Base-by-base conservation (phyloP, 208 protist genomes). In the Sergeia podlipaevii region DNA sequence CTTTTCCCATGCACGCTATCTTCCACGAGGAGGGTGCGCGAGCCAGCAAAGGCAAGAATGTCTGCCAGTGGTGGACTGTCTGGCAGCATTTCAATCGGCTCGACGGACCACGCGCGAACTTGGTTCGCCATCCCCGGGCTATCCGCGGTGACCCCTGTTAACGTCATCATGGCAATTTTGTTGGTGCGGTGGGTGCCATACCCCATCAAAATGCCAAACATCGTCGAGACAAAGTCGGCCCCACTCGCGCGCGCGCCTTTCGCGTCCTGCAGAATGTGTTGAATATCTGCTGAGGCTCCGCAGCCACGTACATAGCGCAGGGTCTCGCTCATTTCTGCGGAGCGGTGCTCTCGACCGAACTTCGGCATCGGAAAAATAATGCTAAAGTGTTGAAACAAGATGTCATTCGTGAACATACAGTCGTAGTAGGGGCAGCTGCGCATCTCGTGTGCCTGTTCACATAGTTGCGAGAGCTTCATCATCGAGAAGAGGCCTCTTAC, bases 351-450 rank as follows among this genome's bases (percentile, higher is more conserved):
- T 10, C 79, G 69, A 4, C 87, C 81, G 45, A 80, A 77, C 60
- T 90, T 89, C 7, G 87, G 87, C 87, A 95, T 95, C 3, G 83
- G 83, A 24, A 95, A 32, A 28, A 95, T 75, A 60, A 95, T 47
- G 41, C 87, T 74, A 60, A 79, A 75, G 49, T 91, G 76, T 62
- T 90, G 82, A 68, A 90, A 90, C 23, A 91, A 47, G 26, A 95
- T 32, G 41, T 95, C 87, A 21, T 65, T 75, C 29, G 69, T 66
- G 53, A 90, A 91, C 44, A 91, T 50, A 36, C 70, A 90, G 18
- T 90, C 83, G 67, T 82, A 91, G 68, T 95, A 91, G 5, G 87
- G 87, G 56, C 72, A 89, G 33, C 64, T 57, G 29, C 73, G 65
- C 87, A 95, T 95, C 54, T 91, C 84, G 53, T 91, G 81, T 21